Conservation (phyloP, 192 early-diverging fungal genomes). For the Endogone sp. region DNA sequence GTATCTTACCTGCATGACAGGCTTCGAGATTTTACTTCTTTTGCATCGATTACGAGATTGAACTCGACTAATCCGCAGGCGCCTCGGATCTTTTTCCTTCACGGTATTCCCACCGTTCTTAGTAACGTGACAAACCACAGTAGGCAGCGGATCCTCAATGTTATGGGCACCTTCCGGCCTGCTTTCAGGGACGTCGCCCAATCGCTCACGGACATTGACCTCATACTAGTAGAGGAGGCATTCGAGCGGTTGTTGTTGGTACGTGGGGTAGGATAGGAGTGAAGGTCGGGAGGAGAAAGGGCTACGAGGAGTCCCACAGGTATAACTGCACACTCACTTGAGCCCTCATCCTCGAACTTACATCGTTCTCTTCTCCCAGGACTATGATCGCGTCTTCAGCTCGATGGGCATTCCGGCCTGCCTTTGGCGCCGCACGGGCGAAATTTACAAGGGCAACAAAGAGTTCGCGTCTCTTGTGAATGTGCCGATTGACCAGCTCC, state of each 20-base stretch:
- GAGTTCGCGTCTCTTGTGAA: conserved; percentile 90
- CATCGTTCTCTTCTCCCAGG: conserved; percentile 37
- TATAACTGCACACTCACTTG: too few species aligned
- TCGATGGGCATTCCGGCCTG: conserved; percentile 94
- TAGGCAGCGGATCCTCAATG: conserved; percentile 77
- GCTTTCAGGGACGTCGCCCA: conserved; percentile 85
- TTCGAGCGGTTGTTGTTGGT: conserved; percentile 90
- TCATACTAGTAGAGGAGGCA: conserved; percentile 92
- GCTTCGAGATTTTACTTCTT: neutral
- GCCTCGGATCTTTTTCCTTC: neutral
- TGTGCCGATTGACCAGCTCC: conserved; percentile 76
- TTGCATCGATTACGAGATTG: neutral
- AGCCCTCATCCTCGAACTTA: too few species aligned
- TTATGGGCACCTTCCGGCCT: conserved; percentile 87
- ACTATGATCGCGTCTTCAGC: conserved; percentile 94
- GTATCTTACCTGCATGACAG: neutral
- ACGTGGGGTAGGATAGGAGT: neutral
- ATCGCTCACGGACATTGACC: conserved; percentile 87
- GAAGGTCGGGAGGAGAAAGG: neutral
- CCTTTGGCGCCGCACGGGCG: conserved; percentile 93
- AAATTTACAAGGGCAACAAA: conserved; percentile 95
- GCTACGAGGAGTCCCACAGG: too few species aligned
- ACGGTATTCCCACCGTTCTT: neutral
- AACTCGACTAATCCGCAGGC: too few species aligned
- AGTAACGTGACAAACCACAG: conserved; percentile 63